Evolutionary conservation across 768 basidiomycete genomes (phyloP).

Genomic region (Mycena rebaudengoi): DNA sequence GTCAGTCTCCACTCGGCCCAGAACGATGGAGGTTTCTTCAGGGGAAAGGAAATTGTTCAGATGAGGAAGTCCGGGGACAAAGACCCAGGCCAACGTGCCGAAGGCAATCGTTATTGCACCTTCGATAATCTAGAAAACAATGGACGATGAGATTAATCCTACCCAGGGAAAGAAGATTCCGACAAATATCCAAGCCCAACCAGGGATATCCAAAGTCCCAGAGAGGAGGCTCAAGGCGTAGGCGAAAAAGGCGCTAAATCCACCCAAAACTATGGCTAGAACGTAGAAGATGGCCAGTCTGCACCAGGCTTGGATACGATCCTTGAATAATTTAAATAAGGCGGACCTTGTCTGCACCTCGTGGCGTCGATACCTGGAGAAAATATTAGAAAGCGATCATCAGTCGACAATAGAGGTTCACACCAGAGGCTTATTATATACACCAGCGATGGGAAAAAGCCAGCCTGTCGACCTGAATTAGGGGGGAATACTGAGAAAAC

Average conservation of each 20-base stretch:
- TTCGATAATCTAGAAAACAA: conserved; percentile 51
- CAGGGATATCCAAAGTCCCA: conserved; percentile 50
- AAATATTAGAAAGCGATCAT: background rate
- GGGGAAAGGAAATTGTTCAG: conserved; percentile 53
- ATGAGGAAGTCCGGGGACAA: conserved; percentile 57
- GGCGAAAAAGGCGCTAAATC: conserved; percentile 59
- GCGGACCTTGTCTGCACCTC: conserved; percentile 60
- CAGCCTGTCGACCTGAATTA: conserved; percentile 42
- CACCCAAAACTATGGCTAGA: conserved; percentile 50
- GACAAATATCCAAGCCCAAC: conserved; percentile 66
- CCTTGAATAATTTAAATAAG: background rate
- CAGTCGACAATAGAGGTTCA: conserved; percentile 15
- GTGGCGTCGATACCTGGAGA: conserved; percentile 55
- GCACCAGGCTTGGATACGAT: background rate
- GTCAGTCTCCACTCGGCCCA: conserved; percentile 56
- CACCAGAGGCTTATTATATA: conserved; percentile 61
- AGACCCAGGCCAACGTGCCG: conserved; percentile 54
- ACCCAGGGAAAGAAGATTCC: conserved; percentile 21
- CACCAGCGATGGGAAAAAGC: conserved; percentile 59
- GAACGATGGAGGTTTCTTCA: conserved; percentile 51
- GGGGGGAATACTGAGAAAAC: background rate
- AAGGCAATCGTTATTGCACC: conserved; percentile 55
- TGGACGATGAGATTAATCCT: background rate
- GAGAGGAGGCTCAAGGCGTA: conserved; percentile 52
- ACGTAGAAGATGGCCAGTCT: conserved; percentile 60